These are phyloP conservation scores for Aphanomyces astaci DNA, from an alignment of 352 stramenopile species.

Conservation along the genomic window DNA sequence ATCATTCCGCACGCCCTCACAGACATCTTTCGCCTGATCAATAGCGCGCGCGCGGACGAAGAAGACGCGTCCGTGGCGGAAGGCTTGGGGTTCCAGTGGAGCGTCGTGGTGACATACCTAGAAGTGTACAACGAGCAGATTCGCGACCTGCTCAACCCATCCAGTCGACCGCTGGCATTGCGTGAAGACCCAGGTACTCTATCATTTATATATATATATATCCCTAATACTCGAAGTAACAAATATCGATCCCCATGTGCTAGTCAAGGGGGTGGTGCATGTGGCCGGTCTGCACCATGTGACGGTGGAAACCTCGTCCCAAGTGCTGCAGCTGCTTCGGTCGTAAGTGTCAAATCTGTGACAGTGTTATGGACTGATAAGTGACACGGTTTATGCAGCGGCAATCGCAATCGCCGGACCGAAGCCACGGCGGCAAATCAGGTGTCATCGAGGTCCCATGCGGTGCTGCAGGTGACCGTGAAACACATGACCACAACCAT, in stretches of 20 bases:
- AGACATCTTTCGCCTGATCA: constrained; percentile 63
- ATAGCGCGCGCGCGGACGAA: constrained; percentile 45
- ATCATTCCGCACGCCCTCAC: constrained; percentile 73
- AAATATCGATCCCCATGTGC: too few species aligned
- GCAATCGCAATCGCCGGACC: constrained; percentile 47
- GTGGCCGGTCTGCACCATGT: constrained; percentile 48
- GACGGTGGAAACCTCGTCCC: constrained; percentile 35
- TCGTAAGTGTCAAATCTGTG: constrained; percentile 25
- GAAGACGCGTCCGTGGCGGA: constrained; percentile 35
- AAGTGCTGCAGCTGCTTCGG: constrained; percentile 43
- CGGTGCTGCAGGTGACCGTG: constrained; percentile 69
- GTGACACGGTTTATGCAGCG: constrained; percentile 23
- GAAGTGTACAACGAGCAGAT: constrained; percentile 93
- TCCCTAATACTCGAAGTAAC: too few species aligned
- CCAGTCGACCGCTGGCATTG: constrained; percentile 27
- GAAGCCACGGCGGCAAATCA: constrained; percentile 74
- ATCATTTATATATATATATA: neutral
- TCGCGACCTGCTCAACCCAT: constrained; percentile 77
- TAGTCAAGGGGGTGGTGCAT: constrained; percentile 42
- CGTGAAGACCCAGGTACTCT: constrained; percentile 40
- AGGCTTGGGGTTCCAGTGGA: constrained; percentile 53
- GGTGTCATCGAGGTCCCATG: constrained; percentile 75
- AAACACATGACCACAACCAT: constrained; percentile 50
- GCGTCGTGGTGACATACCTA: constrained; percentile 79
- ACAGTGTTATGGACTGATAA: neutral